Percentiles rank a stretch among this genome's conserved stretches.
phyloP scores from a whole-genome alignment of 306 rosid species.

The Medicago truncatula region MtrunA17r5.0-ANR NC_053044.1:24643001-24643500 shows the following conservation, averaged over 20 bases:
- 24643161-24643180: conserved; percentile 72
- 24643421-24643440: conserved; percentile 10
- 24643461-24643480: conserved; percentile 66
- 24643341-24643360: too few relatives aligned
- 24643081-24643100: conserved; percentile 64
- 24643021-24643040: conserved; percentile 76
- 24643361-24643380: too few relatives aligned
- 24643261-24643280: conserved; percentile 63
- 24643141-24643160: conserved; percentile 59
- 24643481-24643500: conserved; percentile 72
- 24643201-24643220: conserved; percentile 78
- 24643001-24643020: conserved; percentile 86
- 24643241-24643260: conserved; percentile 76
- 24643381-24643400: too few relatives aligned
- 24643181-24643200: conserved; percentile 56
- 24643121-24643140: not conserved
- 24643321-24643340: conserved; percentile 5
- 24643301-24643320: conserved; percentile 20
- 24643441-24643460: conserved; percentile 62
- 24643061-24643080: conserved; percentile 76
- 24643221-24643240: conserved; percentile 85
- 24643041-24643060: conserved; percentile 78
- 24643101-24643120: conserved; percentile 38
- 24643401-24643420: conserved; percentile 15
- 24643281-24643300: conserved; percentile 71